Evolutionary conservation across 768 basidiomycete species (phyloP).

Genomic region (Pleurotus ostreatus): DNA sequence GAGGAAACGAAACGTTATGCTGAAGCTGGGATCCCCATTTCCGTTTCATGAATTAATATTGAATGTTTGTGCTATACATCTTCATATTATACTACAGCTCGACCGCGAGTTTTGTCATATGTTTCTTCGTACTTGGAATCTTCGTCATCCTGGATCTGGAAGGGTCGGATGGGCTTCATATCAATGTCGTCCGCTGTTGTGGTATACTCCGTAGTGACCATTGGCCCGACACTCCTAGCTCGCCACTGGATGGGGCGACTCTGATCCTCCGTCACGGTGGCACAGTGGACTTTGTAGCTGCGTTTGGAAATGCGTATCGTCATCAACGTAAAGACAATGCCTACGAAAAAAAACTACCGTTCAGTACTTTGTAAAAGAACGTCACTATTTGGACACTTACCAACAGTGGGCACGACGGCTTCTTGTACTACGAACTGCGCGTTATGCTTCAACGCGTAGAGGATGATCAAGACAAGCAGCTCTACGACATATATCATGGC

Average conservation of each 20-base stretch:
- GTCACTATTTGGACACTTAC: not conserved
- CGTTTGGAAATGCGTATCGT: conserved; percentile 5
- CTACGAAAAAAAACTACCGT: not conserved
- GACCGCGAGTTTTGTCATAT: not conserved
- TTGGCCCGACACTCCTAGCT: not conserved
- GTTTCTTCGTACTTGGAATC: not conserved
- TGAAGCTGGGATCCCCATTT: too few relatives aligned
- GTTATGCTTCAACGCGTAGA: conserved; percentile 11
- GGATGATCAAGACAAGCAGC: conserved; percentile 12
- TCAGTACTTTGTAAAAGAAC: not conserved
- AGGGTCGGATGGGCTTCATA: conserved; percentile 4
- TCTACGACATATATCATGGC: conserved; percentile 14
- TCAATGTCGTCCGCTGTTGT: not conserved
- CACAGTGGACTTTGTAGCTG: not conserved
- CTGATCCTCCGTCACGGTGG: not conserved
- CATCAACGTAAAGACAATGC: conserved; percentile 8
- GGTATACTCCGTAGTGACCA: not conserved
- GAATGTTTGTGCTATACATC: not conserved
- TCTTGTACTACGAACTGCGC: conserved; percentile 11
- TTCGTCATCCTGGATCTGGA: not conserved
- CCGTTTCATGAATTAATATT: too few relatives aligned
- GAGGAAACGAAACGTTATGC: too few relatives aligned
- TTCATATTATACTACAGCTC: not conserved
- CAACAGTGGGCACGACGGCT: conserved; percentile 7
- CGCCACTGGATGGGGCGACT: not conserved